A percentile compares a stretch with the other conserved stretches of the same genome.
These are phyloP conservation scores for Lupinus albus DNA, from an alignment of 306 rosid genomes.

Conservation along the genomic window DNA sequence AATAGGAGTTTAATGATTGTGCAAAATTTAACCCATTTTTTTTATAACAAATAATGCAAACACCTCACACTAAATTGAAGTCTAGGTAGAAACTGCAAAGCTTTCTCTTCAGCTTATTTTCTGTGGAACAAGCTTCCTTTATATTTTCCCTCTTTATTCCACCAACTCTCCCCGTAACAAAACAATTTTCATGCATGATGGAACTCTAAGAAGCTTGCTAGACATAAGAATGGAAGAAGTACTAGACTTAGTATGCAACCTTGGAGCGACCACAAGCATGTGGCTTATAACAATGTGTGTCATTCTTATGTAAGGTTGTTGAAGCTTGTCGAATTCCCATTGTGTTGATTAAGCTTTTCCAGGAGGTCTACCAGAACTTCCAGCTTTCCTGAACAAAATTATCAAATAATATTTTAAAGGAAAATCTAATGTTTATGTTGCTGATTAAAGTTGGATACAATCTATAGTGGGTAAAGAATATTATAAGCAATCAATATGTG, in stretches of 20 bases:
- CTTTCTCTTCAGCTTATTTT: constrained; percentile 39
- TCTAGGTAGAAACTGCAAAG: constrained; percentile 39
- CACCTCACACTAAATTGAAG: constrained; percentile 40
- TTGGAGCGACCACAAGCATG: no score
- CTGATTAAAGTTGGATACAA: background rate
- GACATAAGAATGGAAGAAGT: no score
- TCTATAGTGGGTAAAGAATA: background rate
- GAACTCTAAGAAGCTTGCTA: constrained; percentile 41
- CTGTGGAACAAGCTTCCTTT: constrained; percentile 49
- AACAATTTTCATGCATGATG: constrained; percentile 48
- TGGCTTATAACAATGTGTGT: background rate
- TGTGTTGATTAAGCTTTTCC: constrained; percentile 53
- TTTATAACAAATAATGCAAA: constrained; percentile 17
- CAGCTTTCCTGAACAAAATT: constrained; percentile 61
- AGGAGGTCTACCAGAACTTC: constrained; percentile 74
- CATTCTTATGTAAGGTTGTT: constrained; percentile 45
- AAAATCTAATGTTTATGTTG: background rate
- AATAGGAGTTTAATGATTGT: background rate
- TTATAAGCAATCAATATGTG: constrained; percentile 10
- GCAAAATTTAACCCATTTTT: no score
- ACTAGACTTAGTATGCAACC: no score
- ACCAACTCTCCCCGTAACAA: constrained; percentile 43
- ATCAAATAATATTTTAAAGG: constrained; percentile 22
- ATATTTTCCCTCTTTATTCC: constrained; percentile 24
- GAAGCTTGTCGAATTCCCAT: constrained; percentile 44